Base-by-base conservation (phyloP, 768 basidiomycete species). In the Pleurotus cornucopiae region DNA sequence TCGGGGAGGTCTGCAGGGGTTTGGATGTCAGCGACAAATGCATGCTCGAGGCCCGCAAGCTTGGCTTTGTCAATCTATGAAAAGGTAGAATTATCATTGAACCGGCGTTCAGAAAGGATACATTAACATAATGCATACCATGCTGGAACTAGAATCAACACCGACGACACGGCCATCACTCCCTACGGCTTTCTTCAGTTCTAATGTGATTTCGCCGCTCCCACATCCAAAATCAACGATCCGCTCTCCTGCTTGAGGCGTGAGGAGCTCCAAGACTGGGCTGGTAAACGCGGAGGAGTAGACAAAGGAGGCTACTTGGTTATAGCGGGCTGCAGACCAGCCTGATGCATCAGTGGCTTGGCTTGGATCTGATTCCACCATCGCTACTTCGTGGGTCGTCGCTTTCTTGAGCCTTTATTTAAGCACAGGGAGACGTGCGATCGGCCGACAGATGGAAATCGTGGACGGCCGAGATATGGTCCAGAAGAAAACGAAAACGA, bases 191-290 rank as follows among this genome's bases (percentile, higher is more conserved):
- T 76, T 65, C 46, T 79, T 73, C 26, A 95, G 74, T 55, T 78
- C 69, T 47, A 79, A 60, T 0, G 88, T 90, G 12, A 94, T 71
- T 60, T 94, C 87, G 0, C 91, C 92, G 45, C 85, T 91, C 14
- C 93, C 91, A 64, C 91, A 94, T 2, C 92, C 91, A 44, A 91
- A 69, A 62, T 91, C 90, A 57, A 88, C 72, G 45, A 93, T 85
- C 48, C 75, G 74, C 61, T 92, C 86, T 1, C 90, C 90, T 0
- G 81, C 77, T 59, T 78, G 60, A 0, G 89, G 76, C n/a, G 78
- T 68, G 9, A 94, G 75, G 25, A 89, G 73, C 2, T 75, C 73
- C 11, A 91, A 66, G 18, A 93, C 75, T 6, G 85, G 70, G 48
- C 70, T 69, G 53, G 75, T 84, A 73, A 71, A 85, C 58, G 71